These are phyloP conservation scores for Glarea lozoyensis DNA, from an alignment of 495 filamentous ascomycete genomes.

Conservation along the genomic window DNA sequence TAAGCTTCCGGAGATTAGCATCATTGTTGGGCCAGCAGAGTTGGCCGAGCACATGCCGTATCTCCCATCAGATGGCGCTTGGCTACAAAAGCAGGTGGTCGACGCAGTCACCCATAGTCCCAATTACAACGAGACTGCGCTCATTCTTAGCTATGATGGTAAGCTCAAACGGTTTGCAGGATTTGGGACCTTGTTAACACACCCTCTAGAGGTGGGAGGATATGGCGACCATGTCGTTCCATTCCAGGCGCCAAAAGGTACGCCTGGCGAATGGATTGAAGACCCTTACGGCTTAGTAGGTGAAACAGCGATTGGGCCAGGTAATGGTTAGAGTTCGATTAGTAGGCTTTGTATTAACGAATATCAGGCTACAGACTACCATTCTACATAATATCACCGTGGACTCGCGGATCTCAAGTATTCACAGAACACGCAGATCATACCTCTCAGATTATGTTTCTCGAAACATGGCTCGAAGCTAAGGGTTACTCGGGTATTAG, in stretches of 20 bases:
- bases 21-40: constrained; percentile 24
- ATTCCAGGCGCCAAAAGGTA: constrained; percentile 22
- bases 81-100: constrained; percentile 26
- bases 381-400: constrained; percentile 46
- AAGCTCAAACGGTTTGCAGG: not conserved
- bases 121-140: constrained; percentile 23
- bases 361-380: constrained; percentile 39
- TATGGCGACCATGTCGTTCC: constrained; percentile 26
- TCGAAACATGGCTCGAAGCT: constrained; percentile 37
- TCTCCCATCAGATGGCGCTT: constrained; percentile 23
- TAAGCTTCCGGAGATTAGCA: constrained; percentile 23
- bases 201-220: constrained; percentile 21
- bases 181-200: not conserved
- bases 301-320: constrained; percentile 14
- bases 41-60: constrained; percentile 26
- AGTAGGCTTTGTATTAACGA: constrained; percentile 7
- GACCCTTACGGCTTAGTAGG: constrained; percentile 21
- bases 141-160: constrained; percentile 26
- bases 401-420: constrained; percentile 44
- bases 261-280: constrained; percentile 26
- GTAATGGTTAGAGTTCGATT: constrained; percentile 1
- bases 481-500: constrained; percentile 17
- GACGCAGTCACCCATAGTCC: constrained; percentile 19
- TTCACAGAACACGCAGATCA: constrained; percentile 47
- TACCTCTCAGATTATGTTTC: constrained; percentile 45